phyloP scores from a whole-genome alignment of 1,139 yeast species.

The Kodamaea ohmeri region DNA sequence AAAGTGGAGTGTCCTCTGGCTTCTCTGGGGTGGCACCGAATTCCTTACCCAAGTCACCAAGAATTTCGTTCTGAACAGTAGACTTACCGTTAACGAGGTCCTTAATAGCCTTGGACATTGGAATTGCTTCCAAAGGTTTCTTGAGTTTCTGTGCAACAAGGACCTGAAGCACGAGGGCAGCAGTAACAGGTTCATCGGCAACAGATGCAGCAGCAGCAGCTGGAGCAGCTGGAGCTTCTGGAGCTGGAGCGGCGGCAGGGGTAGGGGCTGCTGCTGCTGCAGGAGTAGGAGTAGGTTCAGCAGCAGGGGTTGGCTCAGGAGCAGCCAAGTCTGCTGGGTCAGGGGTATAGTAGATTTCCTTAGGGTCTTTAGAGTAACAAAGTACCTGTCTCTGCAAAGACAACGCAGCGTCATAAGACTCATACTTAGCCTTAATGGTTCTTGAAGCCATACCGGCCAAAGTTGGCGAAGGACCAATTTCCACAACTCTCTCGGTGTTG shows the following conservation, averaged over 20 bases:
- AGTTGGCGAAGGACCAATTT: conserved; percentile 98
- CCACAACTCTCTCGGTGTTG: conserved; percentile 96
- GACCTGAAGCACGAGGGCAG: conserved; percentile 77
- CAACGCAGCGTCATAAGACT: conserved; percentile 95
- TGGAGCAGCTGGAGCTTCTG: conserved; percentile 56
- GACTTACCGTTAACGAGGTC: conserved; percentile 98
- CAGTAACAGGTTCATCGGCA: conserved; percentile 88
- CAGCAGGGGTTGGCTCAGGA: conserved; percentile 31
- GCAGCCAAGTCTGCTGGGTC: conserved; percentile 68
- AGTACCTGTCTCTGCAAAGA: conserved; percentile 95
- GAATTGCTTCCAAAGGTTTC: conserved; percentile 81
- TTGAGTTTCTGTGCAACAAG: conserved; percentile 94
- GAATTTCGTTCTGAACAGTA: conserved; percentile 94
- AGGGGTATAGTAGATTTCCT: conserved; percentile 93
- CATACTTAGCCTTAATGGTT: conserved; percentile 94
- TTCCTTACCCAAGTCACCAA: conserved; percentile 97
- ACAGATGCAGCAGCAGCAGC: conserved; percentile 74
- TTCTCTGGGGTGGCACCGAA: conserved; percentile 97
- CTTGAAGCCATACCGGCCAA: conserved; percentile 98
- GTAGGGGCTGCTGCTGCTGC: conserved; percentile 45
- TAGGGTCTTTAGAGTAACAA: conserved; percentile 92
- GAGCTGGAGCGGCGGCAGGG: conserved; percentile 45
- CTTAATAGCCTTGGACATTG: conserved; percentile 90
- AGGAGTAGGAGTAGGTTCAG: conserved; percentile 35
- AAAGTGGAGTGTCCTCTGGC: conserved; percentile 96